A percentile compares a stretch with the other conserved stretches of the same genome.
Conservation (phyloP, 768 basidiomycete species). For the Dendrothele bispora region DNA sequence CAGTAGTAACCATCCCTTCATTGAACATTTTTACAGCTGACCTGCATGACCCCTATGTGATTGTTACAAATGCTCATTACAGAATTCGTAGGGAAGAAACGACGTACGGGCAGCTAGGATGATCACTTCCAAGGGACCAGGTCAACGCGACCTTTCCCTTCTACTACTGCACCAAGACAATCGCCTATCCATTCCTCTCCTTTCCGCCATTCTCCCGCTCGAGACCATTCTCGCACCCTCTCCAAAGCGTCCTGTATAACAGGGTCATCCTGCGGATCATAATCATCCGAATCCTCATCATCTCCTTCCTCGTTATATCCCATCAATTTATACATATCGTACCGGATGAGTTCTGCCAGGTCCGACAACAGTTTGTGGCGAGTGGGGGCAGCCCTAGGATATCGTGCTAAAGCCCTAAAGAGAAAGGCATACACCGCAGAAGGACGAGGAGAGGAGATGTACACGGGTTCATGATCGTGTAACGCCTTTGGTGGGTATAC, state of each 20-base stretch:
- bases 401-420: neutral
- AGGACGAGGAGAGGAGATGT: neutral
- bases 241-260: too few relatives aligned
- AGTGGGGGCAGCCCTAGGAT: neutral
- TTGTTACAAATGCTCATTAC: too few relatives aligned
- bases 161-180: neutral
- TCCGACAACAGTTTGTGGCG: neutral
- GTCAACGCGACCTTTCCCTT: neutral
- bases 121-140: neutral
- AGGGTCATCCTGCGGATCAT: too few relatives aligned
- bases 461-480: neutral
- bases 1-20: too few relatives aligned
- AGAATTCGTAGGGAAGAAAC: too few relatives aligned
- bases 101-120: too few relatives aligned
- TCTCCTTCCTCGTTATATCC: conserved; percentile 22
- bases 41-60: too few relatives aligned
- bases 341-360: neutral
- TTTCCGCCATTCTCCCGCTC: neutral
- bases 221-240: too few relatives aligned
- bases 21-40: too few relatives aligned
- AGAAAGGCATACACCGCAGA: neutral
- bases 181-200: conserved; percentile 1
- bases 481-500: neutral
- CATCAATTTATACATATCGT: neutral
- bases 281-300: too few relatives aligned